Conservation (phyloP, 768 basidiomycete species). For the Suillus bovinus region DNA sequence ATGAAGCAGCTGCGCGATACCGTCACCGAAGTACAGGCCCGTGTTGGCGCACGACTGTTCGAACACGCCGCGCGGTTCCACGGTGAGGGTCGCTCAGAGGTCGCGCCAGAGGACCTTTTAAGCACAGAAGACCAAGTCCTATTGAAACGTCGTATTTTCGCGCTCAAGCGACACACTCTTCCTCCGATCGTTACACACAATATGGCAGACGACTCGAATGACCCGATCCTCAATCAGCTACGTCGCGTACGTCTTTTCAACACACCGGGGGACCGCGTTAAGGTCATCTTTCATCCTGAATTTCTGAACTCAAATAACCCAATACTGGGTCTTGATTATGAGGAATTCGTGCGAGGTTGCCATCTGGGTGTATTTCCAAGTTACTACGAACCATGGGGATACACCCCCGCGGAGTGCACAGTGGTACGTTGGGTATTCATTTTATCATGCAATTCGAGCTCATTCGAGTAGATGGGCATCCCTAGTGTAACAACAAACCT, state of each 20-base stretch:
- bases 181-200: conserved; percentile 98
- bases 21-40: conserved; percentile 92
- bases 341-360: conserved; percentile 98
- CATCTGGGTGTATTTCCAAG: conserved; percentile 98
- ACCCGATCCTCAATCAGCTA: conserved; percentile 95
- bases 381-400: conserved; percentile 97
- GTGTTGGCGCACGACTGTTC: conserved; percentile 89
- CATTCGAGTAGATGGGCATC: conserved; percentile 80
- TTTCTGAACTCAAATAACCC: conserved; percentile 98
- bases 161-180: conserved; percentile 91
- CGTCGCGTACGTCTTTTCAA: conserved; percentile 95
- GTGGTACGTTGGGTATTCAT: conserved; percentile 57
- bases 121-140: conserved; percentile 92
- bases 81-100: conserved; percentile 77
- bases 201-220: conserved; percentile 90
- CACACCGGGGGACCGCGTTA: conserved; percentile 83
- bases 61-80: conserved; percentile 93
- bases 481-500: conserved; percentile 97
- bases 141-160: conserved; percentile 95
- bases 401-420: conserved; percentile 98
- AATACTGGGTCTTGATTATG: conserved; percentile 95
- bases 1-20: conserved; percentile 96
- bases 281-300: conserved; percentile 97
- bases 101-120: conserved; percentile 74
- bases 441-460: conserved; percentile 13